Evolutionary conservation across 768 basidiomycete species (phyloP).

Genomic region (Sistotremastrum suecicum): DNA sequence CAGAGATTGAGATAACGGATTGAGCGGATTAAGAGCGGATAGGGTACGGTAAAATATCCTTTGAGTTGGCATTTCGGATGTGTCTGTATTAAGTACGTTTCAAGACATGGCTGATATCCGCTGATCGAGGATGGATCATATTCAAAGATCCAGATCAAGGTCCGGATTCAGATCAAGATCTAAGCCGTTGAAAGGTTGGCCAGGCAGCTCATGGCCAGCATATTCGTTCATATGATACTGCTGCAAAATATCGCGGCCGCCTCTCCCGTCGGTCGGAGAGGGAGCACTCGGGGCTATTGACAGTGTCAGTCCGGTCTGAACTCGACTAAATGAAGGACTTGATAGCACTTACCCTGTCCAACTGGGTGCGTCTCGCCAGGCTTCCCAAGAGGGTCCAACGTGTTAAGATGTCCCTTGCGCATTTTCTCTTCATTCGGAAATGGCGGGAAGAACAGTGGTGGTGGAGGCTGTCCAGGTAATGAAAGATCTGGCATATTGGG

Average conservation of each 20-base stretch:
- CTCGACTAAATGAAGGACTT: background rate
- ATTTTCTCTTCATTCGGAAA: slow-evolving; percentile 89
- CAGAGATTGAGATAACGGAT: too few relatives aligned
- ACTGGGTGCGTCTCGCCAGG: slow-evolving; percentile 75
- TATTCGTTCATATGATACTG: background rate
- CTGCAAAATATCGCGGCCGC: background rate
- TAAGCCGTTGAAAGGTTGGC: too few relatives aligned
- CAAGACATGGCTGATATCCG: too few relatives aligned
- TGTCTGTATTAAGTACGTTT: too few relatives aligned
- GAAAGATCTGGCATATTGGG: slow-evolving; percentile 73
- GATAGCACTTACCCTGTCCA: slow-evolving; percentile 45
- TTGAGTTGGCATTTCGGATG: too few relatives aligned
- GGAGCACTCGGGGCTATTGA: background rate
- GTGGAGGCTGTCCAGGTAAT: slow-evolving; percentile 57
- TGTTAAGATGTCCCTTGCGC: slow-evolving; percentile 68
- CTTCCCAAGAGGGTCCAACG: slow-evolving; percentile 63
- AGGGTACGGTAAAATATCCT: too few relatives aligned
- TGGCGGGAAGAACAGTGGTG: slow-evolving; percentile 76
- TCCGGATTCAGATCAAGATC: slow-evolving; percentile 69
- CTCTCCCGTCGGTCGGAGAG: too few relatives aligned
- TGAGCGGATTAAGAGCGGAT: too few relatives aligned
- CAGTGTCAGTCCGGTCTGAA: background rate
- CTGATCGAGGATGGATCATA: too few relatives aligned
- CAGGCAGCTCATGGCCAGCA: background rate
- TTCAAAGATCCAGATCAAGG: slow-evolving; percentile 65